A percentile compares a stretch with the other conserved stretches of the same genome.
These are phyloP conservation scores for Dryadomyces quercivorus DNA, from an alignment of 2,329 filamentous ascomycete species.

Conservation along the genomic window DNA sequence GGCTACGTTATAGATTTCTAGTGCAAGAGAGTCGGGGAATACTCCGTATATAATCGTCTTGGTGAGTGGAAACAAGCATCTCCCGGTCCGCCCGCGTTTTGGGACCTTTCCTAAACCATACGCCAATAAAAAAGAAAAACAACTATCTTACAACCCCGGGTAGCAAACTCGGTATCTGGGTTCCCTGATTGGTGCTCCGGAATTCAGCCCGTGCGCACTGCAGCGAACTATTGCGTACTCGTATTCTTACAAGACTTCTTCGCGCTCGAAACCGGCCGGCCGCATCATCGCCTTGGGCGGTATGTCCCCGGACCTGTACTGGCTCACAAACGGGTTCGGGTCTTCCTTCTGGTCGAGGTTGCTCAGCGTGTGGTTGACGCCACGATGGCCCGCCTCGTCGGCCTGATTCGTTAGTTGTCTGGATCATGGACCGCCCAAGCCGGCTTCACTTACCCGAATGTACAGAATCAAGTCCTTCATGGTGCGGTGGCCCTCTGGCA, in stretches of 20 bases:
- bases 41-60: too few species aligned
- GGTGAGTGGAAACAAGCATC: too few species aligned
- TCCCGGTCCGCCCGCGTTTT: too few species aligned
- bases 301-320: constrained; percentile 57
- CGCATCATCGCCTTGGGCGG: constrained; percentile 56
- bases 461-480: constrained; percentile 86
- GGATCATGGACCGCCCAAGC: background rate
- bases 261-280: constrained; percentile 68
- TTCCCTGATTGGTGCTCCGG: too few species aligned
- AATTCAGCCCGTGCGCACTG: too few species aligned
- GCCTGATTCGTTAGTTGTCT: constrained; percentile 3
- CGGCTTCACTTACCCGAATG: constrained; percentile 56
- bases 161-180: too few species aligned
- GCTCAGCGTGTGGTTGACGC: constrained; percentile 89
- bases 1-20: too few species aligned
- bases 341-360: constrained; percentile 79
- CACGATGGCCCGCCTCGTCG: constrained; percentile 70
- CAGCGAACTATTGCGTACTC: too few species aligned
- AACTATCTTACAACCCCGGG: too few species aligned
- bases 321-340: constrained; percentile 82
- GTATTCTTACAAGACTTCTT: constrained; percentile 55
- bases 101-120: too few species aligned
- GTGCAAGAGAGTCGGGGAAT: too few species aligned
- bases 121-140: too few species aligned
- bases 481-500: constrained; percentile 69